Base-by-base conservation (phyloP, 2,329 filamentous ascomycete species). In the Exophiala sp. region DNA sequence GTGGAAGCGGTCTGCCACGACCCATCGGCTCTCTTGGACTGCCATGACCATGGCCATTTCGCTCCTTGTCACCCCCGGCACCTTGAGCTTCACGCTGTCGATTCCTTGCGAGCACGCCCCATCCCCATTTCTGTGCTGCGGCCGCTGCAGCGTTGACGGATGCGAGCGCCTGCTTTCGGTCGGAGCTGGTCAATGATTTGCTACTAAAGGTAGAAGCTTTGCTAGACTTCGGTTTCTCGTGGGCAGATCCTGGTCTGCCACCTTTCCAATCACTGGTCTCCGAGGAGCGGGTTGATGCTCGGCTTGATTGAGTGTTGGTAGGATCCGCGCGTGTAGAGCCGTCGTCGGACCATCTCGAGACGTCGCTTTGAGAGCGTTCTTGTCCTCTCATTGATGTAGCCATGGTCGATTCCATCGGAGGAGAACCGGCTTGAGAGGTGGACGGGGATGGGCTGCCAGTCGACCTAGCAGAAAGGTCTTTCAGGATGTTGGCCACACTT, bases 1-100 rank as follows among this genome's bases (percentile, higher is more conserved):
- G 88, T 40, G 88, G 88, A 14, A 95, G 72, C 1, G 88, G 88
- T 59, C 85, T 83, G 0, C 88, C 88, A 32, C 88, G 79, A 1
- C 89, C 89, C 72, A 94, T 88, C 1, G 88, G 88, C 60, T 87
- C 79, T 57, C 69, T 78, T 58, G 68, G 80, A 66, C 53, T 80
- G 39, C n/a, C n/a, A n/a, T n/a, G 65, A 64, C 3, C n/a, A n/a
- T 64, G 65, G 21, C 74, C 73, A 11, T 66, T 67, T 10, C 21
- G 19, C 18, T 21, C 41, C 22, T 70, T 68, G 2, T 64, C 64
- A 27, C 63, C 70, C n/a, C n/a, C n/a, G 13, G 42, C 29, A 29
- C 61, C 54, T n/a, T 73, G 66, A 23, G 59, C 62, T 58, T 68
- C 52, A 11, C 51, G 50, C 41, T 60, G 55, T 23, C 40, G 43